phyloP scores from a whole-genome alignment of 1,139 yeast species.

The Kodamaea fungicola region DNA sequence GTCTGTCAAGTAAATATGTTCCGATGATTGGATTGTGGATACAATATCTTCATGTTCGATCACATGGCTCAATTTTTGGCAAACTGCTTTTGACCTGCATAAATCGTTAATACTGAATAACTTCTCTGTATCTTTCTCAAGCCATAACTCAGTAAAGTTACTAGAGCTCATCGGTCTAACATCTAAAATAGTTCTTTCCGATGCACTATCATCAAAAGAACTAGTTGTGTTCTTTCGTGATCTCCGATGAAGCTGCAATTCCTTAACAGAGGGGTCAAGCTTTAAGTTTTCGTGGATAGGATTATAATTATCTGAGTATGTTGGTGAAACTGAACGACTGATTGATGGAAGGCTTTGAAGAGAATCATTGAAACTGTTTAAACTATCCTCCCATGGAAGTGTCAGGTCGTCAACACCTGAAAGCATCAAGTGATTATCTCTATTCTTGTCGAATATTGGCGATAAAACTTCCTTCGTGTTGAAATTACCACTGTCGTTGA shows the following conservation, averaged over 20 bases:
- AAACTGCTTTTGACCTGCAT: not conserved
- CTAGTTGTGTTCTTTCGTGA: constrained; percentile 1
- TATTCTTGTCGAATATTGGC: not conserved
- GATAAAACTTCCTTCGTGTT: too few relatives aligned
- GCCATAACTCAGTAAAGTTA: constrained; percentile 7
- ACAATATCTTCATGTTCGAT: constrained; percentile 3
- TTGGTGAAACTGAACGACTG: constrained; percentile 2
- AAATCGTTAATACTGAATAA: constrained; percentile 7
- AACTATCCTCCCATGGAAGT: constrained; percentile 2
- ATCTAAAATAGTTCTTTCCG: constrained; percentile 4
- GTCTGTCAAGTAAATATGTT: constrained; percentile 7
- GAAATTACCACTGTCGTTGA: not conserved
- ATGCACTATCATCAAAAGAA: constrained; percentile 3
- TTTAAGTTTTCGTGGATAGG: constrained; percentile 13
- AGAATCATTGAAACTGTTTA: constrained; percentile 1
- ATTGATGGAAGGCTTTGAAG: not conserved
- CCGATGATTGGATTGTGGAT: not conserved
- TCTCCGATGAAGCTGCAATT: constrained; percentile 5
- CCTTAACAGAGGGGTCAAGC: constrained; percentile 9
- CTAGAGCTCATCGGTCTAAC: constrained; percentile 3
- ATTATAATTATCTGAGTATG: constrained; percentile 6
- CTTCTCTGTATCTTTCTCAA: constrained; percentile 5
- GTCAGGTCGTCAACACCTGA: constrained; percentile 1
- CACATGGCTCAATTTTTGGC: constrained; percentile 4
- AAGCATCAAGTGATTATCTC: not conserved